Conservation (phyloP, 371 early-diverging fungal species). For the Fennellomyces sp. region DNA sequence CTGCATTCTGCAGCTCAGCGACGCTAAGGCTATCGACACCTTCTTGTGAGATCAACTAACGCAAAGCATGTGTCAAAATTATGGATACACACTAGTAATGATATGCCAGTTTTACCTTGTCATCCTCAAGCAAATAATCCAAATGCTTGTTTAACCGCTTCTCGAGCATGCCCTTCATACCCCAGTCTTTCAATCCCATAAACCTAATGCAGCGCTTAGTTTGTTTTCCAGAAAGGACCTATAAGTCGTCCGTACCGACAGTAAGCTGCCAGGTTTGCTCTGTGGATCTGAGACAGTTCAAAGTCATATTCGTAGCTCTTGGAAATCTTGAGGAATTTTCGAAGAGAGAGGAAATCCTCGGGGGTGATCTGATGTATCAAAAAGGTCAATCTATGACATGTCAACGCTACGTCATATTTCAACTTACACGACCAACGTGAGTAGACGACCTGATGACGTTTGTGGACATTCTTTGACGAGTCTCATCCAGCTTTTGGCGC, state of each 20-base stretch:
- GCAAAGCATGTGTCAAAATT: neutral
- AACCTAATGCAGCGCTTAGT: no score
- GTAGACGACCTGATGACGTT: slow-evolving; percentile 39
- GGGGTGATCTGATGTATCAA: slow-evolving; percentile 46
- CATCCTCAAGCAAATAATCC: slow-evolving; percentile 56
- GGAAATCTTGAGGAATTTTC: slow-evolving; percentile 45
- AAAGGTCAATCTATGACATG: neutral
- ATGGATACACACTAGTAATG: neutral
- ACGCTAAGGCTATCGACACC: slow-evolving; percentile 46
- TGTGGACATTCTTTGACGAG: slow-evolving; percentile 54
- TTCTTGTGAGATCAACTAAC: slow-evolving; percentile 50
- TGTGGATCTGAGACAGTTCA: slow-evolving; percentile 50
- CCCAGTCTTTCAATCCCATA: slow-evolving; percentile 60
- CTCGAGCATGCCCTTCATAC: slow-evolving; percentile 55
- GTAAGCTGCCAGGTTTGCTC: slow-evolving; percentile 51
- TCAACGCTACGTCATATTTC: no score
- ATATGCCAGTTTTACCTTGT: slow-evolving; percentile 48
- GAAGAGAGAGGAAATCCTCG: slow-evolving; percentile 48
- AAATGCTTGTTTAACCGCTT: slow-evolving; percentile 56
- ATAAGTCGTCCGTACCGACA: slow-evolving; percentile 43
- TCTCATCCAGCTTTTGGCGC: slow-evolving; percentile 59
- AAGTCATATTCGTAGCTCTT: slow-evolving; percentile 58
- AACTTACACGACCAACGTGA: neutral
- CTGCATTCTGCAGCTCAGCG: slow-evolving; percentile 53
- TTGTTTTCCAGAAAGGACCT: neutral